phyloP scores from a whole-genome alignment of 2,329 filamentous ascomycete genomes.

The Fusarium buxicola region DNA sequence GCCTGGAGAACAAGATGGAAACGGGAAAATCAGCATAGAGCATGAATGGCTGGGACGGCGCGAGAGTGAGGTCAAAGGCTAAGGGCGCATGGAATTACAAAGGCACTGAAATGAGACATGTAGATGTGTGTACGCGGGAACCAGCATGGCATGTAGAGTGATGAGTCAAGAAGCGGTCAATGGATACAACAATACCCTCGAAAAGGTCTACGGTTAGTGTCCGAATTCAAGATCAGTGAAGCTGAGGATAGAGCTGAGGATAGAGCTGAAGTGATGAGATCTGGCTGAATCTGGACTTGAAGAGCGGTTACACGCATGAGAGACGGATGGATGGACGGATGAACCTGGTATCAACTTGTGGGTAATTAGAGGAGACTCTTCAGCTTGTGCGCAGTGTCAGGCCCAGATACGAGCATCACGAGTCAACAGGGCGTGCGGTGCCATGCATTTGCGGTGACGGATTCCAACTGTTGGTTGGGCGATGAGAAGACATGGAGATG shows the following conservation, averaged over 20 bases:
- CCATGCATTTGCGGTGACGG: constrained; percentile 11
- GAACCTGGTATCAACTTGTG: background rate
- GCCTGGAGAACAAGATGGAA: constrained; percentile 52
- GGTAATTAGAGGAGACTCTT: constrained; percentile 9
- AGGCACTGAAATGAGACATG: constrained; percentile 37
- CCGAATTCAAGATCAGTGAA: constrained; percentile 11
- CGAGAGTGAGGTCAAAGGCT: constrained; percentile 35
- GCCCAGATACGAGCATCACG: background rate
- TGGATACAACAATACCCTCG: constrained; percentile 23
- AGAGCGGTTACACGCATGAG: constrained; percentile 7
- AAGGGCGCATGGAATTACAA: constrained; percentile 30
- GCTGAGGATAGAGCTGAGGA: constrained; percentile 6
- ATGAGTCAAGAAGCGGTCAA: constrained; percentile 35
- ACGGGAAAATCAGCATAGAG: constrained; percentile 16
- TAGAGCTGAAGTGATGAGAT: constrained; percentile 17
- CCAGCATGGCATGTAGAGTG: constrained; percentile 21
- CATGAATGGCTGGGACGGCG: constrained; percentile 15
- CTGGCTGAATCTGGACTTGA: background rate
- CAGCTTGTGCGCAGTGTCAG: background rate
- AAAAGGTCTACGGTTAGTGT: constrained; percentile 3
- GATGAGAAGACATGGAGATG: background rate
- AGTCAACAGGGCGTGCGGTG: constrained; percentile 1
- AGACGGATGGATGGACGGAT: background rate
- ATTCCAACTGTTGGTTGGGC: background rate
- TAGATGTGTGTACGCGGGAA: constrained; percentile 27